phyloP scores from a whole-genome alignment of 1,284 basidiomycete species.

The Malassezia equina region DNA sequence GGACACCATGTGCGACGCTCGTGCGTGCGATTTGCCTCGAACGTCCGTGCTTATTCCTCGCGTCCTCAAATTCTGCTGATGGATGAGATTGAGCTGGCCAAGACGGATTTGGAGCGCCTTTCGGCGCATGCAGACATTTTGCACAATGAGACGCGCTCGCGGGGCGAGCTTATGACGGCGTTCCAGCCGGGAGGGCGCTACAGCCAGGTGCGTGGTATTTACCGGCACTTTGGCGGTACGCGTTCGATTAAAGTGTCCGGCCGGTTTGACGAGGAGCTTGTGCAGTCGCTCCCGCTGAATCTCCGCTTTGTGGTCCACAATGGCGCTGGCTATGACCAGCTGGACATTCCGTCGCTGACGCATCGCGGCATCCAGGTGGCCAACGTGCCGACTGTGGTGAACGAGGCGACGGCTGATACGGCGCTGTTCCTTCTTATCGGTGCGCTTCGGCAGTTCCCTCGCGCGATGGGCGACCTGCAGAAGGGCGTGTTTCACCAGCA shows the following conservation, averaged over 20 bases:
- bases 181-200: constrained; percentile 51
- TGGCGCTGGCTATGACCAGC: constrained; percentile 42
- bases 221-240: constrained; percentile 58
- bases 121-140: constrained; percentile 20
- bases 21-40: neutral
- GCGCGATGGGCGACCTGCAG: constrained; percentile 23
- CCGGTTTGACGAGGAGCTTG: constrained; percentile 32
- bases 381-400: constrained; percentile 38
- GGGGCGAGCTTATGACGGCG: constrained; percentile 24
- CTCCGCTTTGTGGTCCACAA: constrained; percentile 38
- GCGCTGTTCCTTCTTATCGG: constrained; percentile 38
- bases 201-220: constrained; percentile 64
- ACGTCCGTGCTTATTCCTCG: neutral
- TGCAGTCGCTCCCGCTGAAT: constrained; percentile 21
- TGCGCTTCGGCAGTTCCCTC: constrained; percentile 31
- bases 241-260: constrained; percentile 25
- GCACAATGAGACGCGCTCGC: constrained; percentile 10
- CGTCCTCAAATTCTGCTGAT: constrained; percentile 31
- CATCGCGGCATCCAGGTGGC: constrained; percentile 26
- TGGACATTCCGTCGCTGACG: constrained; percentile 28
- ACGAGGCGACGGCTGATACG: constrained; percentile 38
- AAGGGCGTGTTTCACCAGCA: constrained; percentile 25
- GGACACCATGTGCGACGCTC: neutral
- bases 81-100: constrained; percentile 32
- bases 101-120: constrained; percentile 23